Percentiles rank a stretch among this genome's conserved stretches.
These are phyloP conservation scores for Elaeis oleifera DNA, from an alignment of 202 grass and related monocot genomes.

Conservation along the genomic window DNA sequence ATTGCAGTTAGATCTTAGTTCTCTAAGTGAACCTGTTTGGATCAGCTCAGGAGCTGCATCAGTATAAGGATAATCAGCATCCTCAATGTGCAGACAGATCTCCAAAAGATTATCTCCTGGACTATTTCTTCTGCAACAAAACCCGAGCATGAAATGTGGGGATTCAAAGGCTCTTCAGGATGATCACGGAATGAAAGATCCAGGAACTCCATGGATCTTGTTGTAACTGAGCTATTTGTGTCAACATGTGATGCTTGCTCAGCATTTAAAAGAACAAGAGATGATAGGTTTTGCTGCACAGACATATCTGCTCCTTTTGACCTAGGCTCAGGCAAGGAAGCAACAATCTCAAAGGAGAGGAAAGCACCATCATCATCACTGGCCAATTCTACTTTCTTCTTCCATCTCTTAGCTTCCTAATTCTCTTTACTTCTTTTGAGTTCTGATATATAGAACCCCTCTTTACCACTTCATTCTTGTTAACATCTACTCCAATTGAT, in stretches of 20 bases:
- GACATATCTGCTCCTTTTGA: constrained; percentile 29
- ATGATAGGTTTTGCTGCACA: constrained; percentile 7
- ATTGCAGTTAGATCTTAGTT: constrained; percentile 17
- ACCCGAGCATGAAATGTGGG: constrained; percentile 43
- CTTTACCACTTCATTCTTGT: constrained; percentile 40
- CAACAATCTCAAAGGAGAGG: constrained; percentile 57
- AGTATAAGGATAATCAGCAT: constrained; percentile 4
- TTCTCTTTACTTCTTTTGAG: constrained; percentile 66
- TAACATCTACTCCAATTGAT: constrained; percentile 11
- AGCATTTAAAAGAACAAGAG: constrained; percentile 7
- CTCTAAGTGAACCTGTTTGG: constrained; percentile 18
- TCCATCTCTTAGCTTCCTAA: constrained; percentile 51
- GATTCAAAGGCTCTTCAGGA: constrained; percentile 30
- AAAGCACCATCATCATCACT: constrained; percentile 22
- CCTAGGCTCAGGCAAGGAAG: constrained; percentile 35
- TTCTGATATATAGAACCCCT: constrained; percentile 86
- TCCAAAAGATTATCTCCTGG: constrained; percentile 5
- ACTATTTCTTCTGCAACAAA: constrained; percentile 42
- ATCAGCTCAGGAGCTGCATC: constrained; percentile 25
- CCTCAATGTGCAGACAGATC: no score
- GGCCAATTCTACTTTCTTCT: constrained; percentile 44
- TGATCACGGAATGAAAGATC: constrained; percentile 39
- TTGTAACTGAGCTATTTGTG: constrained; percentile 17
- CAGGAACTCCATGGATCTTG: constrained; percentile 43
- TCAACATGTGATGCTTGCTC: constrained; percentile 28